These are phyloP conservation scores for Jimgerdemannia flammicorona DNA, from an alignment of 192 early-diverging fungal genomes.

Conservation along the genomic window DNA sequence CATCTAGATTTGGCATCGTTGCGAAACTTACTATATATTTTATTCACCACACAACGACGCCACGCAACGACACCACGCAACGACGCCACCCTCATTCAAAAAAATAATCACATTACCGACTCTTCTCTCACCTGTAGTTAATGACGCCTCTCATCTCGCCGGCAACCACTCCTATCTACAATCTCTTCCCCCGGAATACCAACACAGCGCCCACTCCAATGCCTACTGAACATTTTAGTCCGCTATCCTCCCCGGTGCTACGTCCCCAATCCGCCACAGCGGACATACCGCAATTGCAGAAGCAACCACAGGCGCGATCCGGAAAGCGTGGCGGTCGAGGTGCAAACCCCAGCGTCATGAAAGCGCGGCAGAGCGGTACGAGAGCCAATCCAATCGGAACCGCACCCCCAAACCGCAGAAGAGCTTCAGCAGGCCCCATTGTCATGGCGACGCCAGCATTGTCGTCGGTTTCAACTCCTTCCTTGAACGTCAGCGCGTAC, in stretches of 20 bases:
- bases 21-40: background rate
- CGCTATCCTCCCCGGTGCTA: conserved; percentile 62
- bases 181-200: conserved; percentile 35
- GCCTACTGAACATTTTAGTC: conserved; percentile 39
- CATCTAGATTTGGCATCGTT: background rate
- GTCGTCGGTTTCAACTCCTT: background rate
- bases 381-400: background rate
- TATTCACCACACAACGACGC: background rate
- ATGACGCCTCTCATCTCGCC: conserved; percentile 68
- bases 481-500: background rate
- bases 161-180: conserved; percentile 60
- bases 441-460: background rate
- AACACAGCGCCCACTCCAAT: conserved; percentile 20
- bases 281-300: background rate
- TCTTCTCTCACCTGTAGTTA: conserved; percentile 18
- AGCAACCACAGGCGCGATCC: background rate
- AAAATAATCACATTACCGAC: background rate
- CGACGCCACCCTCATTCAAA: background rate
- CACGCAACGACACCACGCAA: background rate
- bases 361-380: background rate
- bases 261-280: conserved; percentile 30
- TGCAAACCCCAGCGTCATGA: background rate
- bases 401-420: background rate
- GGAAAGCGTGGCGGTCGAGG: background rate
- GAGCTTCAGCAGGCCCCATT: background rate